phyloP scores from a whole-genome alignment of 2,329 filamentous ascomycete species.

The Monosporascus sp. region DNA sequence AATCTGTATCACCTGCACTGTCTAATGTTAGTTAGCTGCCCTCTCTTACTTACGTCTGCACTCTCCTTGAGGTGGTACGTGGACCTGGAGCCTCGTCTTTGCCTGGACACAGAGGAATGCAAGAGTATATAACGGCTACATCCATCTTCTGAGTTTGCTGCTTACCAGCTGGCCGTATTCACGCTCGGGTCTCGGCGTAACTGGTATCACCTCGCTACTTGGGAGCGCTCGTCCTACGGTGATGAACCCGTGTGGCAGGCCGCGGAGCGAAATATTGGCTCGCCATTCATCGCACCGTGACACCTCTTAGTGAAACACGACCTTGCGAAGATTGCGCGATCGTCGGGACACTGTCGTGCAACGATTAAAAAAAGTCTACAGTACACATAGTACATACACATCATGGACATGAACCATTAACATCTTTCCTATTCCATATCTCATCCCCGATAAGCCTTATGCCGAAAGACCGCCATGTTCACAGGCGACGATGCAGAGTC shows the following conservation, averaged over 20 bases:
- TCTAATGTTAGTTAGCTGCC: no score
- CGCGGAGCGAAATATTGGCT: neutral
- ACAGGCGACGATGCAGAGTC: neutral
- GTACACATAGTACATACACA: neutral
- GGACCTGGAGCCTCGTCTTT: no score
- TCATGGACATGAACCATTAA: neutral
- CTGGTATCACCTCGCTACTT: neutral
- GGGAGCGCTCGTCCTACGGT: neutral
- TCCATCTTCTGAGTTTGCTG: no score
- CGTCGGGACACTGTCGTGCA: neutral
- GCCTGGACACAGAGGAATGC: no score
- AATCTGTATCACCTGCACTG: no score
- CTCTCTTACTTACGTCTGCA: no score
- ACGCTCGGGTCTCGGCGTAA: no score
- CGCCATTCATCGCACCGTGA: neutral
- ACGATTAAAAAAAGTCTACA: neutral
- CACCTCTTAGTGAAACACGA: neutral
- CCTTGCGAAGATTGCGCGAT: neutral
- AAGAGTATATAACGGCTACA: no score
- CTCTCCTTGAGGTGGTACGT: no score
- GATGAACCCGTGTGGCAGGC: neutral
- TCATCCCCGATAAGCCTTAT: neutral
- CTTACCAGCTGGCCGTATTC: no score
- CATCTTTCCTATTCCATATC: neutral
- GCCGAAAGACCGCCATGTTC: neutral